Evolutionary conservation across 192 early-diverging fungal species (phyloP).

Genomic region (Cetraspora pellucida): DNA sequence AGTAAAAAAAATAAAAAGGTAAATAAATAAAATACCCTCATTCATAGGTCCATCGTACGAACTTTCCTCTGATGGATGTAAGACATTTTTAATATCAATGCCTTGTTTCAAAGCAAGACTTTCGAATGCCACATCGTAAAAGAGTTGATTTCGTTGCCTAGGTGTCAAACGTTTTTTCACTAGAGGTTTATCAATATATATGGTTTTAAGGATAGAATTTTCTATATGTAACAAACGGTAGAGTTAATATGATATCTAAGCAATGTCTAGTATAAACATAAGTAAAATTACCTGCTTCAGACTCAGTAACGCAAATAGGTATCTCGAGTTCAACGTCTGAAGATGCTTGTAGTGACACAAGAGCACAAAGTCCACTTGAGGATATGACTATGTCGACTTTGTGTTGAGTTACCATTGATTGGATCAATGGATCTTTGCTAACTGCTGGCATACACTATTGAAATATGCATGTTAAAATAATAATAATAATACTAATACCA

Average conservation of each 20-base stretch:
- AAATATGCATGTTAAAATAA: neutral
- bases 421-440: conserved; percentile 32
- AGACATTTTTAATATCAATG: conserved; percentile 9
- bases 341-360: conserved; percentile 19
- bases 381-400: conserved; percentile 32
- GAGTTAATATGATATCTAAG: neutral
- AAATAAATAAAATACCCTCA: conserved; percentile 1
- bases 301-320: neutral
- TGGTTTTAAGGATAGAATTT: conserved; percentile 4
- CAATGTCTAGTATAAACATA: neutral
- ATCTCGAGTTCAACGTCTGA: conserved; percentile 28
- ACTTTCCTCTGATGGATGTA: neutral
- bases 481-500: neutral
- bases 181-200: conserved; percentile 38
- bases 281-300: neutral
- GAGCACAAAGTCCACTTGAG: conserved; percentile 18
- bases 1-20: neutral
- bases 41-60: too few relatives aligned
- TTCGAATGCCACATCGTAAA: conserved; percentile 35
- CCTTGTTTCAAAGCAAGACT: neutral
- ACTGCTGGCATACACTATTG: conserved; percentile 19
- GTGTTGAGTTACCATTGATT: conserved; percentile 8
- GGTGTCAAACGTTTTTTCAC: conserved; percentile 24
- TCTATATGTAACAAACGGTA: neutral
- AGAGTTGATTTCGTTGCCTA: conserved; percentile 31